Base-by-base conservation (phyloP, 352 stramenopile species). In the Phytopythium litorale region DNA sequence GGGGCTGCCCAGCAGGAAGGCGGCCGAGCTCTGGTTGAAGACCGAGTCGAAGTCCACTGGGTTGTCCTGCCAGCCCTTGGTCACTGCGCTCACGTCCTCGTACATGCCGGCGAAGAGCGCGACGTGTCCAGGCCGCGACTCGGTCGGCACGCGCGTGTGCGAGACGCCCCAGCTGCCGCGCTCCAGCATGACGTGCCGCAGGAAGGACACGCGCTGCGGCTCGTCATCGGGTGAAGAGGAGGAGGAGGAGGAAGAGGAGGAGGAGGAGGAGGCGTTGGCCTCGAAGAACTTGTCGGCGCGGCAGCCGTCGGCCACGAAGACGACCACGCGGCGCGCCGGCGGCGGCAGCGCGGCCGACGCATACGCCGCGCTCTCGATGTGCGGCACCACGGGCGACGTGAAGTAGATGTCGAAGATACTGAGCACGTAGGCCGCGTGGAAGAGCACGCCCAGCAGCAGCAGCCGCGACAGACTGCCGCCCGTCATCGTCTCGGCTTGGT, bases 361-460 rank as follows among this genome's bases (percentile, higher is more conserved):
- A 48, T 77, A 81, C 11, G 16, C 62, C 9, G 88, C 64, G 62
- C 76, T 86, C 63, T 80, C 71, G 46, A 94, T 78, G 64, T 87
- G 75, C 25, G 66, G 66, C 37, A 94, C 87, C 4, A 96, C 79
- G 38, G 84, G 87, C 11, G 84, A 93, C 62, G 81, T 92, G 72
- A 96, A 96, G 84, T 96, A 96, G 58, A 96, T 94, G 72, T 96
- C 87, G 64, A 96, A 94, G 76, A 96, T 94, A 63, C 87, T 96
- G 28, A 93, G 71, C 62, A 96, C 82, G 77, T 96, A 96, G 51
- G 89, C 64, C 25, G 73, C 77, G 67, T 96, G 87, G 73, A 96
- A 92, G 54, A 79, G 50, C 48, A 92, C 83, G 63, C 84, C 84
- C 33, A 94, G 75, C 63, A 90, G 48, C 37, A 93, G 72, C 42